Base-by-base conservation (phyloP, 768 basidiomycete genomes). In the Xerocomellus chrysenteron region DNA sequence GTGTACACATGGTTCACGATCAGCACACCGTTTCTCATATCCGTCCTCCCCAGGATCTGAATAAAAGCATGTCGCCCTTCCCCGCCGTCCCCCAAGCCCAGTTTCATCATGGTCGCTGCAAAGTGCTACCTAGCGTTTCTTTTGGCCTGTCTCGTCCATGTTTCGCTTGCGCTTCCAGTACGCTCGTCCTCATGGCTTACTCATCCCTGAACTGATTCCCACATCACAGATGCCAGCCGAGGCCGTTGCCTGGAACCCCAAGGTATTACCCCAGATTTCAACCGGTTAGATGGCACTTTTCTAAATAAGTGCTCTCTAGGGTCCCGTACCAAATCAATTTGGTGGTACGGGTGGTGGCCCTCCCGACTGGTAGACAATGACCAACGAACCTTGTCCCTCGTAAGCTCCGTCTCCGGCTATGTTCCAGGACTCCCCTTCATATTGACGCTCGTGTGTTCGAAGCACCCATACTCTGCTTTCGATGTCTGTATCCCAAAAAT, bases 341-440 rank as follows among this genome's bases (percentile, higher is more conserved):
- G 66, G 66, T 19, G 66, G 59, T 2, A n/a, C 50, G 2, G 65
- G 58, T 9, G 40, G 47, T 3, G 49, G 54, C 16, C 45, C 55
- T 43, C 59, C 71, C 10, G 72, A 73, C 65, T 72, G 70, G 70
- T 69, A 60, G 57, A 47, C 36, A 9, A 26, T 47, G 49, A 51
- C 41, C 24, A n/a, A 41, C 12, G 33, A 41, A 16, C 12, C 43
- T 47, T 40, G 21, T 28, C 26, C 30, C 57, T 55, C 48, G 62
- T 68, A 50, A 55, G 66, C 19, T 21, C 51, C 7, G 43, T 50
- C 51, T 40, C 35, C 17, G 17, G 14, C n/a, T 10, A 17, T 50
- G 26, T 54, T 49, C 26, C 17, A 32, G 17, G 32, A 35, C 54
- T 16, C n/a, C 21, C 13, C 16, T 26, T 40, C 19, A 43, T 42